Evolutionary conservation across 176 grass and related monocot genomes (phyloP).

Genomic region (Metroxylon sagu): DNA sequence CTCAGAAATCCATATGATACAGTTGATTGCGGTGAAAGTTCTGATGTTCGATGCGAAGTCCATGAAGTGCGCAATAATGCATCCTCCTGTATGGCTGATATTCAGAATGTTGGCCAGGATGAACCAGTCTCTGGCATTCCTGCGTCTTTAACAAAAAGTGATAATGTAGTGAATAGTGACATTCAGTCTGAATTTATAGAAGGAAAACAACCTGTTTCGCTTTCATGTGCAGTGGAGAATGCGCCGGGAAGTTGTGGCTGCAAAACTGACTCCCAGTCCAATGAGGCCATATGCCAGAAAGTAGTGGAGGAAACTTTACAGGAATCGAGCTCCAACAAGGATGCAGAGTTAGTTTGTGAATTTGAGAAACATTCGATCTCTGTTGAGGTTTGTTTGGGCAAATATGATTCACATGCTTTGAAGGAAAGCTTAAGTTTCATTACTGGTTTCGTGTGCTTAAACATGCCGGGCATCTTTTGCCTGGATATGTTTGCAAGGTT

Average conservation of each 20-base stretch:
- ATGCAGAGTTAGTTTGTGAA: constrained; percentile 2
- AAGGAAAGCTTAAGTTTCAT: no score
- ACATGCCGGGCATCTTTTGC: no score
- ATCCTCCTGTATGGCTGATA: constrained; percentile 15
- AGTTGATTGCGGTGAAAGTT: constrained; percentile 10
- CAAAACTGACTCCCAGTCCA: constrained; percentile 2
- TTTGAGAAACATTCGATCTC: constrained; percentile 18
- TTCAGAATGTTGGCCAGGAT: no score
- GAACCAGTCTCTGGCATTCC: no score
- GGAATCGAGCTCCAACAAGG: constrained; percentile 10
- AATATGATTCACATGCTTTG: no score
- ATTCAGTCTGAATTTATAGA: no score
- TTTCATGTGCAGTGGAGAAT: neutral
- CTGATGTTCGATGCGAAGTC: constrained; percentile 24
- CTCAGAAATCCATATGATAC: constrained; percentile 2
- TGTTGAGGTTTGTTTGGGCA: constrained; percentile 27
- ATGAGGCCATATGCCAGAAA: constrained; percentile 4
- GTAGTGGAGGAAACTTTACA: constrained; percentile 10
- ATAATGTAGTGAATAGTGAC: no score
- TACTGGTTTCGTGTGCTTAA: no score
- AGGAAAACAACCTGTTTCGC: neutral
- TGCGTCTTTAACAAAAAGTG: no score
- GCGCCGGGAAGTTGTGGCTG: neutral
- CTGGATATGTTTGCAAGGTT: no score
- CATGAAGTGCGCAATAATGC: neutral